Evolutionary conservation across 2,329 filamentous ascomycete species (phyloP).

Genomic region (Colletotrichum zoysiae): DNA sequence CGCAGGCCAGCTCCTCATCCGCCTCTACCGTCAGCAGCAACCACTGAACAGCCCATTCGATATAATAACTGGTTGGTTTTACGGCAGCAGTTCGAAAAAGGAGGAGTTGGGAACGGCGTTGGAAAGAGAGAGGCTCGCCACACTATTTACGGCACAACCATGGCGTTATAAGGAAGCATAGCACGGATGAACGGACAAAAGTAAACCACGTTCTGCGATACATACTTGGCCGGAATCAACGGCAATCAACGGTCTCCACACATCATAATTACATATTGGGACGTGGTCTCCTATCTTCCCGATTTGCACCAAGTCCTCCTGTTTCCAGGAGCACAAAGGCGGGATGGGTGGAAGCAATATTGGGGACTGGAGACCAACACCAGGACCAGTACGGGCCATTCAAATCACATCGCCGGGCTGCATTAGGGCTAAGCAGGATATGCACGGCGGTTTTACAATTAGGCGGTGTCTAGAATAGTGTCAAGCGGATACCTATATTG

Average conservation of each 20-base stretch:
- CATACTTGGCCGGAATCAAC: slow-evolving; percentile 8
- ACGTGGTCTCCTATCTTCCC: background rate
- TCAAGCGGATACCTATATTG: slow-evolving; percentile 14
- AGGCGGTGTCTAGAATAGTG: slow-evolving; percentile 19
- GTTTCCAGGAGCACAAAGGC: background rate
- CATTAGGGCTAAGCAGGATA: slow-evolving; percentile 8
- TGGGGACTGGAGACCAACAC: slow-evolving; percentile 1
- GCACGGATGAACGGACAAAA: background rate
- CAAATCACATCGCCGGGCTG: slow-evolving; percentile 6
- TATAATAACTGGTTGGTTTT: background rate
- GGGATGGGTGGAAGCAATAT: background rate
- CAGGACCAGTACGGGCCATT: background rate
- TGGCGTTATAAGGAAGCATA: slow-evolving; percentile 9
- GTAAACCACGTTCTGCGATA: background rate
- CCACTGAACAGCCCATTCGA: slow-evolving; percentile 3
- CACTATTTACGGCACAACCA: slow-evolving; percentile 23
- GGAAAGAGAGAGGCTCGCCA: background rate
- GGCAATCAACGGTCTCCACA: slow-evolving; percentile 15
- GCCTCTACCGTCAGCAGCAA: slow-evolving; percentile 46
- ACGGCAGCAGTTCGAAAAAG: background rate
- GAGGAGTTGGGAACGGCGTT: background rate
- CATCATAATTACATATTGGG: background rate
- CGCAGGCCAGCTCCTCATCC: slow-evolving; percentile 47
- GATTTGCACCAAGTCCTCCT: background rate
- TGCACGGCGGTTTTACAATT: slow-evolving; percentile 14